Conservation (phyloP, 768 basidiomycete genomes). For the Naganishia friedmannii region DNA sequence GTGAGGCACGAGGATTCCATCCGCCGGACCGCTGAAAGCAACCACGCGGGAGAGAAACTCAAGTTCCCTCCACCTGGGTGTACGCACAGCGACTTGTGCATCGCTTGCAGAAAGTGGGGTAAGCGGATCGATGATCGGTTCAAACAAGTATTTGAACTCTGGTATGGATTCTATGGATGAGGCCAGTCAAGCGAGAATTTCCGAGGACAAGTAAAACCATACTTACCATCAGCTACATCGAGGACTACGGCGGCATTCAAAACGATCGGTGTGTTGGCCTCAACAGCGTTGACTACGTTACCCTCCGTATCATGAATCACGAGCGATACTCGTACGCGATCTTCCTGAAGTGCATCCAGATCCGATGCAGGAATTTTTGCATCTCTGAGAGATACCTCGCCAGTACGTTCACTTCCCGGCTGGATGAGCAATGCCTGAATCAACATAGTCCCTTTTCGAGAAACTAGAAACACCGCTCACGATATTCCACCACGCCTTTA, state of each 20-base stretch:
- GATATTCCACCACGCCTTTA: slow-evolving; percentile 20
- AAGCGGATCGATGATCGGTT: slow-evolving; percentile 5
- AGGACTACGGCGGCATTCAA: neutral
- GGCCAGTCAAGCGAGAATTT: neutral
- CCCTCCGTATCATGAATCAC: neutral
- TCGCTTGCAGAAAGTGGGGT: neutral
- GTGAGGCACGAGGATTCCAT: neutral
- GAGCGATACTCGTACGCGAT: neutral
- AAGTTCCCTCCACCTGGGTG: slow-evolving; percentile 2
- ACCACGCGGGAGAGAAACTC: slow-evolving; percentile 18
- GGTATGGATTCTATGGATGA: neutral
- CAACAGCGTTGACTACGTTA: neutral
- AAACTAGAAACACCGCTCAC: too few species aligned
- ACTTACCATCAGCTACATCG: neutral
- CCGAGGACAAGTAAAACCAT: neutral
- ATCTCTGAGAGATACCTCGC: neutral
- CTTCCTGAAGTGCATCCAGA: slow-evolving; percentile 1
- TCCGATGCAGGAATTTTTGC: slow-evolving; percentile 1
- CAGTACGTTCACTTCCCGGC: slow-evolving; percentile 15
- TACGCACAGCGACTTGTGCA: neutral
- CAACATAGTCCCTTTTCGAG: too few species aligned
- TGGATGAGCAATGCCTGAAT: neutral
- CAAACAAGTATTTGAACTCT: slow-evolving; percentile 10
- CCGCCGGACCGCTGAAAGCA: slow-evolving; percentile 6
- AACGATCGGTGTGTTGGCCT: slow-evolving; percentile 11